Evolutionary conservation across 2,329 filamentous ascomycete genomes (phyloP).

Genomic region (Pseudogymnoascus sp.): DNA sequence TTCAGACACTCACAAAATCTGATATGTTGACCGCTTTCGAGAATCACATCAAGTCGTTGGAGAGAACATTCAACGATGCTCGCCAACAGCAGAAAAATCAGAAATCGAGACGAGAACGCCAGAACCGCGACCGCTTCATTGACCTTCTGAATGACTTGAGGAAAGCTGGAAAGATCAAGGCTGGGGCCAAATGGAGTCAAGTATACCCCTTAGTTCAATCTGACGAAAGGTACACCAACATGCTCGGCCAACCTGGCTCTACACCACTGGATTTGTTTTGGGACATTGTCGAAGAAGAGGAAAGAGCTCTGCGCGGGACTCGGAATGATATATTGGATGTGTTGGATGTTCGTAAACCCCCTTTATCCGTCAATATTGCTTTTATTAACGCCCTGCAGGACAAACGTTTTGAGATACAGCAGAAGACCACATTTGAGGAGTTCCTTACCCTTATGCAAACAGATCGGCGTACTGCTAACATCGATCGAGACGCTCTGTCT

Average conservation of each 20-base stretch:
- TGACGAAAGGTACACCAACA: slow-evolving; percentile 74
- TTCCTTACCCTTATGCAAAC: slow-evolving; percentile 75
- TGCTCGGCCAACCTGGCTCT: slow-evolving; percentile 78
- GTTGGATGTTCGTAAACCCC: slow-evolving; percentile 59
- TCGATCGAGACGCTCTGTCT: slow-evolving; percentile 70
- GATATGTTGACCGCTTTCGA: slow-evolving; percentile 92
- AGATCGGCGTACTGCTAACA: slow-evolving; percentile 81
- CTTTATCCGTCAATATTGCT: background rate
- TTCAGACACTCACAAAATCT: slow-evolving; percentile 75
- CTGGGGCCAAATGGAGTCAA: slow-evolving; percentile 82
- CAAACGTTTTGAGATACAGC: slow-evolving; percentile 82
- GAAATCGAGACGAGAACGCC: slow-evolving; percentile 74
- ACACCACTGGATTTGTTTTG: slow-evolving; percentile 89
- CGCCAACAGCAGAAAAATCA: slow-evolving; percentile 80
- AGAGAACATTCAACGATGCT: slow-evolving; percentile 83
- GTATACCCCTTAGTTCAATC: slow-evolving; percentile 67
- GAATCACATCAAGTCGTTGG: slow-evolving; percentile 86
- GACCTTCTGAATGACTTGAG: slow-evolving; percentile 68
- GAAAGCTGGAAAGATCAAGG: slow-evolving; percentile 73
- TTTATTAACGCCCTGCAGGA: slow-evolving; percentile 53
- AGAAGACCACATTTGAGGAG: slow-evolving; percentile 80
- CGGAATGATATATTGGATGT: slow-evolving; percentile 82
- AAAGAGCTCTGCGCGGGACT: slow-evolving; percentile 72
- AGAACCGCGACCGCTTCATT: slow-evolving; percentile 75
- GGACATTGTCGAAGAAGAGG: slow-evolving; percentile 91